Conservation (phyloP, 306 rosid species). For the Rubus idaeus region DNA sequence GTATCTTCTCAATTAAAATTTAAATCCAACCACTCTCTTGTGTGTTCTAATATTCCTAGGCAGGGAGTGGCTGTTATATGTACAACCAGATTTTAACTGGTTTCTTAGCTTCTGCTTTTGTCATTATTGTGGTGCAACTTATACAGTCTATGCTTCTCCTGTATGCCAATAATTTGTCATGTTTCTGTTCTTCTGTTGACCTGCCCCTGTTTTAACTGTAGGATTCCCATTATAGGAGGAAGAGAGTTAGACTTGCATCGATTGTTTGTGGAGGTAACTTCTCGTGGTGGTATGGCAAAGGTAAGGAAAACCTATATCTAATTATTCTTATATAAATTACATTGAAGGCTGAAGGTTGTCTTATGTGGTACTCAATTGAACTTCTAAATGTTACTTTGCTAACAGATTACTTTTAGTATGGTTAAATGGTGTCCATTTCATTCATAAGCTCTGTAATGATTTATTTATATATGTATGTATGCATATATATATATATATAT, state of each 20-base stretch:
- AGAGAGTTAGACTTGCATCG: slow-evolving; percentile 74
- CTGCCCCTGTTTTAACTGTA: slow-evolving; percentile 20
- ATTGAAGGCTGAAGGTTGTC: background rate
- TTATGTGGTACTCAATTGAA: background rate
- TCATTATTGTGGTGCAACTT: background rate
- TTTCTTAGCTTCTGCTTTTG: background rate
- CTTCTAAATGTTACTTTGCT: background rate
- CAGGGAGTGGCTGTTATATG: background rate
- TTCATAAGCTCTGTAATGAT: background rate
- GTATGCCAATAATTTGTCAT: background rate
- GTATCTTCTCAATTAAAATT: background rate
- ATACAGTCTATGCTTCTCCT: background rate
- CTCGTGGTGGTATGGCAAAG: slow-evolving; percentile 79
- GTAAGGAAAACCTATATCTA: slow-evolving; percentile 34
- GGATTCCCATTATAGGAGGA: slow-evolving; percentile 87
- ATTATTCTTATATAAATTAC: background rate
- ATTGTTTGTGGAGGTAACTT: slow-evolving; percentile 75
- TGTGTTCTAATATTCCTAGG: background rate
- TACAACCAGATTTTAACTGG: background rate
- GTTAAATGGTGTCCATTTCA: background rate
- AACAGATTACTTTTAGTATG: background rate
- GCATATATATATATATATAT: background rate
- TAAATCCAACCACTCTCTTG: background rate
- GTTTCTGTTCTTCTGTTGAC: background rate
- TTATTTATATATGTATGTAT: background rate